Evolutionary conservation across 768 basidiomycete genomes (phyloP).

Genomic region (Rhizopogon vinicolor): DNA sequence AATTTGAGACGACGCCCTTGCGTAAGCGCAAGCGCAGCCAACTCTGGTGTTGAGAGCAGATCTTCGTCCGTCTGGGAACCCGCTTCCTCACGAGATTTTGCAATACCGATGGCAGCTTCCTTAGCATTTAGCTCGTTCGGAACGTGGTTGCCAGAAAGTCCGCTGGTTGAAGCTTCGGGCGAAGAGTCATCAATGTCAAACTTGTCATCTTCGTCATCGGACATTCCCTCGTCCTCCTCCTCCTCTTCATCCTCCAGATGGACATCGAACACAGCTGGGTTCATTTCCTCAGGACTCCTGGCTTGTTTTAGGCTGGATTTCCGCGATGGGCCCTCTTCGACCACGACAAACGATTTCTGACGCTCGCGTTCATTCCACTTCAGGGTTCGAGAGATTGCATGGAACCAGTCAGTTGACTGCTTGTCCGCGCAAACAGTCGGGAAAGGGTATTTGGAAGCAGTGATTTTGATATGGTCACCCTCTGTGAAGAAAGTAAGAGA

Average conservation of each 20-base stretch:
- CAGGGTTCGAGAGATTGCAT: constrained; percentile 90
- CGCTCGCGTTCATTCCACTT: constrained; percentile 99
- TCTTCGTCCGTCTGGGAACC: constrained; percentile 21
- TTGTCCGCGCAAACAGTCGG: constrained; percentile 98
- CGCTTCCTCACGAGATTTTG: constrained; percentile 26
- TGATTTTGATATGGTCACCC: constrained; percentile 99
- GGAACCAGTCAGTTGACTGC: constrained; percentile 98
- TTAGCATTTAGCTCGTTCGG: constrained; percentile 11
- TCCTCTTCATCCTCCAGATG: constrained; percentile 42
- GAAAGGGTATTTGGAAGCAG: constrained; percentile 95
- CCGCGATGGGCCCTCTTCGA: constrained; percentile 77
- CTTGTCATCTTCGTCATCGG: constrained; percentile 64
- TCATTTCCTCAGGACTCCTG: constrained; percentile 4
- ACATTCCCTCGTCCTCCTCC: constrained; percentile 40
- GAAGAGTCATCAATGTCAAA: constrained; percentile 95
- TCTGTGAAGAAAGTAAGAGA: constrained; percentile 43
- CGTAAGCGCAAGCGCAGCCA: constrained; percentile 28
- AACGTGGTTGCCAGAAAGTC: neutral
- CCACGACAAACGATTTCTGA: constrained; percentile 97
- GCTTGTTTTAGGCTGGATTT: constrained; percentile 23
- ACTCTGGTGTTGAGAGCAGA: constrained; percentile 20
- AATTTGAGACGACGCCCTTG: constrained; percentile 26
- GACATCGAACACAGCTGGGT: constrained; percentile 26
- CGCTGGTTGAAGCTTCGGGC: constrained; percentile 37
- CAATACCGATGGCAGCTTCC: constrained; percentile 14